Evolutionary conservation across 495 filamentous ascomycete species (phyloP).

Genomic region (Diplogelasinospora grovesii): DNA sequence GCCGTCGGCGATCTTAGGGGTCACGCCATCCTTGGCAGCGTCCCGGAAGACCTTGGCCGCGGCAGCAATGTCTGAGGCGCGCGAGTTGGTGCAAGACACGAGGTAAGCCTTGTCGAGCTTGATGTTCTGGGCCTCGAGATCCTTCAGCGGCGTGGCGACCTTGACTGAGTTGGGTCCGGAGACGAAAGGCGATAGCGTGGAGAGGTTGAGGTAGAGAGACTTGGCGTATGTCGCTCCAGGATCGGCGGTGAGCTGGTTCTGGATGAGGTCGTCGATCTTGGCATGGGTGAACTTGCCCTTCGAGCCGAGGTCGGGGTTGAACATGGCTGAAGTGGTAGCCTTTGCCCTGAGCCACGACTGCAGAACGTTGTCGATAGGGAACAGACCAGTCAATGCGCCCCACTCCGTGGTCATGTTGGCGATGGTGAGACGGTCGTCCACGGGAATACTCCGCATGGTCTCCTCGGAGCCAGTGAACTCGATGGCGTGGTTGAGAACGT

Average conservation of each 20-base stretch:
- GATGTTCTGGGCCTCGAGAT: conserved; percentile 69
- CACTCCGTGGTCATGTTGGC: conserved; percentile 96
- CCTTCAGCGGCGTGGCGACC: conserved; percentile 65
- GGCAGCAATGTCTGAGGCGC: conserved; percentile 73
- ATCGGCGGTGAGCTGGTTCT: conserved; percentile 62
- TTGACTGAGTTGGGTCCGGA: conserved; percentile 93
- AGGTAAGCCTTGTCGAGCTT: conserved; percentile 81
- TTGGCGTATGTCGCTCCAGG: conserved; percentile 79
- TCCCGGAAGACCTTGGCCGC: conserved; percentile 86
- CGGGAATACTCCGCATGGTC: conserved; percentile 65
- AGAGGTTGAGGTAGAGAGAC: conserved; percentile 66
- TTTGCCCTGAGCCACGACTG: conserved; percentile 71
- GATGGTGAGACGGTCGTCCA: conserved; percentile 79
- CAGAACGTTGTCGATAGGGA: conserved; percentile 74
- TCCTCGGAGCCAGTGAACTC: conserved; percentile 79
- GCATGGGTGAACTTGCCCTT: conserved; percentile 56
- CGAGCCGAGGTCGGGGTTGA: conserved; percentile 24
- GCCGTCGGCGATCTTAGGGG: conserved; percentile 67
- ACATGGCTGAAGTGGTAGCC: conserved; percentile 59
- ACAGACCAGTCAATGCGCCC: conserved; percentile 71
- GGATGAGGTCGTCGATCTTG: conserved; percentile 64
- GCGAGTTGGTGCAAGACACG: conserved; percentile 84
- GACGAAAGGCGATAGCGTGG: conserved; percentile 78
- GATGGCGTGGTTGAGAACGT: conserved; percentile 88
- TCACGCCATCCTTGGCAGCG: conserved; percentile 51